phyloP scores from a whole-genome alignment of 1,284 basidiomycete genomes.

The Sanghuangporus baumii region DNA sequence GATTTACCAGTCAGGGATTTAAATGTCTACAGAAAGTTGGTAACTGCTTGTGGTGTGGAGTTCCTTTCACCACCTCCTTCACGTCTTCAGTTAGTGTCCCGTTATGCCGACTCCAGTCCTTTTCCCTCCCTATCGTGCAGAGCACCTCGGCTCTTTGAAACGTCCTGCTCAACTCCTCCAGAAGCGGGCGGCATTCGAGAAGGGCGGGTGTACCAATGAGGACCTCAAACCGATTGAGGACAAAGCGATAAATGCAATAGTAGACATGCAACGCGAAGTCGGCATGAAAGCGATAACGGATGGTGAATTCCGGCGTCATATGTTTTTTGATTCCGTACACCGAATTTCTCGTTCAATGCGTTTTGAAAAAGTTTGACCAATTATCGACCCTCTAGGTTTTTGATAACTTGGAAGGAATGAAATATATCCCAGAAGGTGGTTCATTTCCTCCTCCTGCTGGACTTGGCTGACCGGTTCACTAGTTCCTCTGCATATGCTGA shows the following conservation, averaged over 20 bases:
- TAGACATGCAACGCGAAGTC: constrained; percentile 35
- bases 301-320: constrained; percentile 36
- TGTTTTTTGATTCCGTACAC: background rate
- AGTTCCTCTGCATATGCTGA: constrained; percentile 34
- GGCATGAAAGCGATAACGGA: constrained; percentile 44
- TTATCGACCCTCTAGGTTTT: constrained; percentile 57
- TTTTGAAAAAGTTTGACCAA: background rate
- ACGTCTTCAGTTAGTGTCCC: background rate
- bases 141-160: constrained; percentile 43
- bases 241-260: constrained; percentile 36
- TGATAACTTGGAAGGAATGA: constrained; percentile 60
- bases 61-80: background rate
- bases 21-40: background rate
- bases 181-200: constrained; percentile 33
- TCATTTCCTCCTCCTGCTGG: constrained; percentile 30
- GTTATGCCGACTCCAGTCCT: constrained; percentile 9
- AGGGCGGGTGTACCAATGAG: constrained; percentile 30
- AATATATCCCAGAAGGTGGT: constrained; percentile 47
- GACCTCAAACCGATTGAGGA: constrained; percentile 40
- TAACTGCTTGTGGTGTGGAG: background rate
- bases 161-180: constrained; percentile 37
- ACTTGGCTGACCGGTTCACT: constrained; percentile 37
- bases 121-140: constrained; percentile 35
- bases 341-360: background rate
- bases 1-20: background rate